Evolutionary conservation across 2,329 filamentous ascomycete genomes (phyloP), one percentile per base, ranked within the genome.

Genomic region (Lachnellula hyalina): DNA sequence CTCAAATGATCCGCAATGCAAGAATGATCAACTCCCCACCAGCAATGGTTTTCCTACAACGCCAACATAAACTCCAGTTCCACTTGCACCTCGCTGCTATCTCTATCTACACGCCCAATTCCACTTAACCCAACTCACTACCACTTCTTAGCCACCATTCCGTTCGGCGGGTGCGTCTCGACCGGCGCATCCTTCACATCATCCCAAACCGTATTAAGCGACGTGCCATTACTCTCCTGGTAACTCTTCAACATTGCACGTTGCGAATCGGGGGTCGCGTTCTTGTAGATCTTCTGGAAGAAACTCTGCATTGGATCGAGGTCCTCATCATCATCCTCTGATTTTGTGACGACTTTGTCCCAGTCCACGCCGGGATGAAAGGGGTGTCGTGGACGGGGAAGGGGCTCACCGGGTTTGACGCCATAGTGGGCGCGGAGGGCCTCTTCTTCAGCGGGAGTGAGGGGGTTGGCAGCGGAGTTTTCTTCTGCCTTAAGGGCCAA

Each of bases 211-310:
- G 94, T 99, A 71, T 90, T 96, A 49, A 99, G 75, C 2, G 89
- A 82, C 0, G 94, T 99, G 4, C 94, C 94, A 63, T 95, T 94
- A 71, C 92, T 96, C 77, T 99, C 93, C 14, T 84, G 79, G 67
- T 90, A 97, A 68, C 90, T 96, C 82, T 99, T 99, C 84, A 95
- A 90, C 94, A 99, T 99, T 8, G 94, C 94, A 2, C 91, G 84
- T 68, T 85, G 84, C 55, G 90, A 89, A 64, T 99, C 93, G 0
- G 86, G 83, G 48, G 87, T 84, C 0, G 90, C 85, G 36, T 76
- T 78, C 59, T 87, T 84, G 74, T 93, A 97, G 1, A 99, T 77
- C 66, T 87, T 85, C 77, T 95, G 94, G 78, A 99, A 99, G 74
- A 96, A 97, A 11, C 72, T 69, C 64, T 95, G 87, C 8, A 91